Evolutionary conservation across 225 moss, liverwort and hornwort species (phyloP), one percentile per base, ranked within the genome.

Genomic region (Lunularia cruciata): DNA sequence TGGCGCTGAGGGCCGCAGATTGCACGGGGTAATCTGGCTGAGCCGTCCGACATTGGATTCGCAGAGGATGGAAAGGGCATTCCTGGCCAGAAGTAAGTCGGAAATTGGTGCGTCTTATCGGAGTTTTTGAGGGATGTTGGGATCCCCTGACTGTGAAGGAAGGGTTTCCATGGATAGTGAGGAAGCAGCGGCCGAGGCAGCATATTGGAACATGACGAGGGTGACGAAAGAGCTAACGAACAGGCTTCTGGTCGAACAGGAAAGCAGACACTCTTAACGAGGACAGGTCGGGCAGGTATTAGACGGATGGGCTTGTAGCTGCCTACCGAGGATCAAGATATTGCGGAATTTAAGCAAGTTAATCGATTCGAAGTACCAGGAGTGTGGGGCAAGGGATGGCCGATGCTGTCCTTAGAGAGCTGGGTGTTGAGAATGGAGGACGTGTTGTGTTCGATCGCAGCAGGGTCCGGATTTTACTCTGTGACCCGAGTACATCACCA

Each of bases 391-490:
- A 57, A 55, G 65, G 52, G 31, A 79, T 79, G 79, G 79, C 70
- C 58, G 79, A 79, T 25, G 52, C 74, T 39, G 79, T 79, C 60
- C 43, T 79, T 27, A 65, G 60, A 53, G 79, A 79, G 75, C 79
- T 79, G 58, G 79, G 79, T 7, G 66, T 75, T 57, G 71, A 71
- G 30, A 79, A 79, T 55, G 66, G 75, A 26, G 60, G 60, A 20
- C 74, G 68, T 51, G 72, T 76, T 49, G 67, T 48, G 39, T 80
- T 80, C 35, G 80, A 80, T 55, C 71, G 80, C 26, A 80, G 75
- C 62, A 72, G 72, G 35, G 58, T 80, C 19, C 76, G 80, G 43
- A 80, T 80, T 56, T 69, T 80, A 55, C 66, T 80, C 3, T 80
- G 76, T 64, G 80, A 80, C 49, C 76, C 80, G 3, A 80, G 63